A percentile compares a stretch with the other conserved stretches of the same genome.
Conservation (phyloP, 164 flowering plant genomes). For the Echeveria elegans region DNA sequence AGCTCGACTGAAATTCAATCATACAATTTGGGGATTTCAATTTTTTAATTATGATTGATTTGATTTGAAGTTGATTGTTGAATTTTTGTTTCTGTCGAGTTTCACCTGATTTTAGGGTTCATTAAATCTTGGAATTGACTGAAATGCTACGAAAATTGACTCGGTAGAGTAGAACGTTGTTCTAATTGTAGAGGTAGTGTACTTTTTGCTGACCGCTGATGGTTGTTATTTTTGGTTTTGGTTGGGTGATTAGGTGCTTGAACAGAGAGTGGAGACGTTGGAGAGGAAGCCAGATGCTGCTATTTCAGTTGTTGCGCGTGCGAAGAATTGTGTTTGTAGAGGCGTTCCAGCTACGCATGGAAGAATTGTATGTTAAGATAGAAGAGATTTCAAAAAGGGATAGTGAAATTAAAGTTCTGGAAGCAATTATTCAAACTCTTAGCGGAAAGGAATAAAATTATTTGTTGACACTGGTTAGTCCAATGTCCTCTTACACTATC, state of each 20-base stretch:
- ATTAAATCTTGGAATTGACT: too few relatives aligned
- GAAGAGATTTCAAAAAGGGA: conserved; percentile 66
- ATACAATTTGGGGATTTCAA: background rate
- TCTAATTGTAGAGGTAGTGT: too few relatives aligned
- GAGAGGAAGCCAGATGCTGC: conserved; percentile 88
- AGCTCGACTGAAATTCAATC: conserved; percentile 26
- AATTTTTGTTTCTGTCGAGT: background rate
- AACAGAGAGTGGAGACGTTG: conserved; percentile 72
- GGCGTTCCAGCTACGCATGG: conserved; percentile 83
- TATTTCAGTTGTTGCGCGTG: conserved; percentile 79
- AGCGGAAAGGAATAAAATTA: conserved; percentile 44
- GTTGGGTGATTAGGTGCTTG: conserved; percentile 49
- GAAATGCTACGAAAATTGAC: too few relatives aligned
- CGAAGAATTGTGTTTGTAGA: conserved; percentile 73
- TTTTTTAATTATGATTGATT: background rate
- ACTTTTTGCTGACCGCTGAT: too few relatives aligned
- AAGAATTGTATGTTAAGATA: conserved; percentile 79
- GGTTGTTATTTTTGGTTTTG: background rate
- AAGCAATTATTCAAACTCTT: conserved; percentile 86
- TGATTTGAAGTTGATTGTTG: background rate
- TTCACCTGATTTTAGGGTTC: too few relatives aligned
- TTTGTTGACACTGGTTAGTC: background rate
- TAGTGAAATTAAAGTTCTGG: conserved; percentile 72
- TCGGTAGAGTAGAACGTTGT: too few relatives aligned
- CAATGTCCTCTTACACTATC: background rate